Evolutionary conservation across 805 yeast genomes (phyloP).

Genomic region (Wickerhamomyces rabaulensis): DNA sequence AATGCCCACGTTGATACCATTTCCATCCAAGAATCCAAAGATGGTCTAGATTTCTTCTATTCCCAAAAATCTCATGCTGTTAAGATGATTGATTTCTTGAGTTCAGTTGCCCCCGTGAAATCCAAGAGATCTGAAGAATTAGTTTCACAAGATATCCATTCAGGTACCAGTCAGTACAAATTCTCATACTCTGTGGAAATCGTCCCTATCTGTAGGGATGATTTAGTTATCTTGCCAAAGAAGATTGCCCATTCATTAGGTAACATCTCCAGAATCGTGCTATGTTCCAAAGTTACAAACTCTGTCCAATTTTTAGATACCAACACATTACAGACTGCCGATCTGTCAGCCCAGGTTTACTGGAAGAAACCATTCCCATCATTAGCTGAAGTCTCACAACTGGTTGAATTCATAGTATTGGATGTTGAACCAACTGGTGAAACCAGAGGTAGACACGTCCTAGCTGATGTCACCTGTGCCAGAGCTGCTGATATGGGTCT

Average conservation of each 20-base stretch:
- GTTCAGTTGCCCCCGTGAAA: conserved; percentile 79
- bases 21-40: conserved; percentile 86
- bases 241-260: conserved; percentile 82
- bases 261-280: conserved; percentile 70
- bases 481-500: conserved; percentile 83
- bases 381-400: conserved; percentile 66
- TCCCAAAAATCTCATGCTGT: conserved; percentile 85
- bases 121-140: conserved; percentile 85
- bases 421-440: conserved; percentile 92
- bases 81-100: conserved; percentile 87
- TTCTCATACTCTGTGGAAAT: conserved; percentile 91
- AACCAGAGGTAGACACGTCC: conserved; percentile 67
- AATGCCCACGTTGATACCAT: conserved; percentile 93
- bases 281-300: conserved; percentile 83
- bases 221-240: conserved; percentile 86
- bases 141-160: conserved; percentile 86
- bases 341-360: conserved; percentile 61
- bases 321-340: conserved; percentile 69
- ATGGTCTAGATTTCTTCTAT: conserved; percentile 93
- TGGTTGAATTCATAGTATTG: conserved; percentile 82
- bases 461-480: conserved; percentile 91
- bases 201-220: conserved; percentile 96
- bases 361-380: conserved; percentile 83
- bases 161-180: conserved; percentile 83
- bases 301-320: conserved; percentile 86